phyloP scores from a whole-genome alignment of 306 rosid genomes.

The Rosa rugosa region DNA sequence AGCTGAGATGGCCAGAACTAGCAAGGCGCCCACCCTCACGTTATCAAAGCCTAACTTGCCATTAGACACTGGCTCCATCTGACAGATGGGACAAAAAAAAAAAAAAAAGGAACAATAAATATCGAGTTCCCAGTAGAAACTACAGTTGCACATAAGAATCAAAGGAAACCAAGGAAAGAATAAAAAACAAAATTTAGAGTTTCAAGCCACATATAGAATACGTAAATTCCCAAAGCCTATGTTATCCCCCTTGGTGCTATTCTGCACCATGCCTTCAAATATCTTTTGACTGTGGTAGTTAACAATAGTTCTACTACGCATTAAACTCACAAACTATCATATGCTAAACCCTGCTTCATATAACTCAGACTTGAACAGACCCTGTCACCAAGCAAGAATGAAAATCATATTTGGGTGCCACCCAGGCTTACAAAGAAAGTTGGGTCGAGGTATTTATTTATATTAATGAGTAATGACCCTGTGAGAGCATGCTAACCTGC shows the following conservation, averaged over 20 bases:
- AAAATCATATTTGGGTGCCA: background rate
- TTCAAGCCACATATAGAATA: no score
- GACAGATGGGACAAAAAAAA: slow-evolving; percentile 10
- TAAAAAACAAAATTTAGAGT: background rate
- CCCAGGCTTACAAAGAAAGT: background rate
- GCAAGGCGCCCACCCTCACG: slow-evolving; percentile 52
- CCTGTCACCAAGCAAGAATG: background rate
- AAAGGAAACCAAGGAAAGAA: background rate
- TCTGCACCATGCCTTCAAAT: no score
- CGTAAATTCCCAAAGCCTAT: no score
- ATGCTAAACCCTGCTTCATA: background rate
- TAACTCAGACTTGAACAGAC: background rate
- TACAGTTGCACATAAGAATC: background rate
- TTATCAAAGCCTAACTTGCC: slow-evolving; percentile 58
- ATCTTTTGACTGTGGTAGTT: no score
- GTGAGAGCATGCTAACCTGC: slow-evolving; percentile 52
- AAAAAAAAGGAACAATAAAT: slow-evolving; percentile 16
- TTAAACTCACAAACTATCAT: no score
- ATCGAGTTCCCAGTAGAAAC: background rate
- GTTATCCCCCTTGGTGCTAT: no score
- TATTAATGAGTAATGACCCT: background rate
- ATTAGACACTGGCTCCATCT: slow-evolving; percentile 68
- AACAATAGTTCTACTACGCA: no score
- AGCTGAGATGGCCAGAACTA: slow-evolving; percentile 73
- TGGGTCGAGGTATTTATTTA: background rate